Base-by-base conservation (phyloP, 176 grass and related monocot species). In the Zizania latifolia region DNA sequence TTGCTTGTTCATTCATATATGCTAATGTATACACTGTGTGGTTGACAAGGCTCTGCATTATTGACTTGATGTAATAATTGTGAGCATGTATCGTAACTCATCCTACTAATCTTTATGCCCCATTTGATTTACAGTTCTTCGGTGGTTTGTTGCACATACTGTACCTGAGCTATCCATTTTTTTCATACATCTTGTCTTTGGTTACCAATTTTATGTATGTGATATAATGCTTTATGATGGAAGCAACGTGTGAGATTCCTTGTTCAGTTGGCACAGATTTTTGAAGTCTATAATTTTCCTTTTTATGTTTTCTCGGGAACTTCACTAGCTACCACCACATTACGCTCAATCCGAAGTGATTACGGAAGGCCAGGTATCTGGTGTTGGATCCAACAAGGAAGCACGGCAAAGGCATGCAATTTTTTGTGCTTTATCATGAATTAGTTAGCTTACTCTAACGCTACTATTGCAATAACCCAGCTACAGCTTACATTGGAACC, bases 351-450 rank as follows among this genome's bases (percentile, higher is more conserved):
- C 65, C 91, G 91, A 72, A 94, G 72, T 68, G 91, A 94, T 24
- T 73, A 94, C 37, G 95, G 91, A 45, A 88, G 82, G 58, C 78
- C 84, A 29, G 95, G 95, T 38, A 68, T 83, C 17, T 93, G 95
- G 79, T 99, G 95, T 76, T 99, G 95, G 95, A 94, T 90, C 70
- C 87, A 99, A 51, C 82, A 90, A 76, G 82, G 84, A 86, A 91
- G 75, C 72, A 90, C 53, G 65, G 84, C 84, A 69, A 94, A 99
- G 91, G 95, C 58, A 86, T 88, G 82, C 68, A 19, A 48, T 6
- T 4, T 31, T 68, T 71, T 58, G 3, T 71, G 24, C 3, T 65
- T 61, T 32, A 8, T 89, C 43, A 30, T 13, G 19, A 55, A 8
- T 24, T 68, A 44, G 15, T 19, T 33, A 24, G 43, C 61, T 79